Evolutionary conservation across 352 stramenopile genomes (phyloP).

Genomic region (Saprolegnia diclina): DNA sequence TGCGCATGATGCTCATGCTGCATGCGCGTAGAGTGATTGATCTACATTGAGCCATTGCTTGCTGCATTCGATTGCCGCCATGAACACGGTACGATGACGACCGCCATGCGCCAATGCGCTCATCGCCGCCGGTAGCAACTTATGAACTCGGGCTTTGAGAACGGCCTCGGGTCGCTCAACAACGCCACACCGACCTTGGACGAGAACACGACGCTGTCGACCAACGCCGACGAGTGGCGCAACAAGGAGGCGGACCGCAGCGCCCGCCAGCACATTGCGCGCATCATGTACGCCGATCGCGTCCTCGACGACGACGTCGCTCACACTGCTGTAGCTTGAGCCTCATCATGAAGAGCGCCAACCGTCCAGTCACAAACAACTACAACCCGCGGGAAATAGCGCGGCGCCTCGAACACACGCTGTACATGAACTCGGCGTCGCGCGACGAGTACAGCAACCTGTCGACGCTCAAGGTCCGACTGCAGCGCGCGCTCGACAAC

Average conservation of each 20-base stretch:
- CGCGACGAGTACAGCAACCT: slow-evolving; percentile 85
- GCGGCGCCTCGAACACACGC: slow-evolving; percentile 69
- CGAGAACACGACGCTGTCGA: slow-evolving; percentile 1
- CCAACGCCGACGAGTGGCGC: slow-evolving; percentile 54
- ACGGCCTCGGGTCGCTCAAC: not conserved
- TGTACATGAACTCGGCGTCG: slow-evolving; percentile 81
- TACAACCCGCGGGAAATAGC: slow-evolving; percentile 86
- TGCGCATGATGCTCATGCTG: too few species aligned
- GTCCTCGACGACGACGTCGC: not conserved
- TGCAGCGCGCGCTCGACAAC: slow-evolving; percentile 83
- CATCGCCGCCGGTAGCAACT: not conserved
- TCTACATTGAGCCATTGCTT: too few species aligned
- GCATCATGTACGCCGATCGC: slow-evolving; percentile 72
- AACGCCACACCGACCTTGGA: not conserved
- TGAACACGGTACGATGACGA: slow-evolving; percentile 1
- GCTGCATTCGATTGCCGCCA: not conserved
- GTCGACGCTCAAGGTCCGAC: slow-evolving; percentile 70
- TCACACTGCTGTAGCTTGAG: slow-evolving; percentile 50
- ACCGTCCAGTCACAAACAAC: slow-evolving; percentile 77
- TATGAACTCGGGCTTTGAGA: slow-evolving; percentile 11
- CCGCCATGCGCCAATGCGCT: not conserved
- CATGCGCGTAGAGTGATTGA: too few species aligned
- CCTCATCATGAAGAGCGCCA: slow-evolving; percentile 86
- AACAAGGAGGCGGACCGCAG: slow-evolving; percentile 79
- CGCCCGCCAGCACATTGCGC: slow-evolving; percentile 77